phyloP scores from a whole-genome alignment of 768 basidiomycete species.

The Hortiboletus flavorubellus region DNA sequence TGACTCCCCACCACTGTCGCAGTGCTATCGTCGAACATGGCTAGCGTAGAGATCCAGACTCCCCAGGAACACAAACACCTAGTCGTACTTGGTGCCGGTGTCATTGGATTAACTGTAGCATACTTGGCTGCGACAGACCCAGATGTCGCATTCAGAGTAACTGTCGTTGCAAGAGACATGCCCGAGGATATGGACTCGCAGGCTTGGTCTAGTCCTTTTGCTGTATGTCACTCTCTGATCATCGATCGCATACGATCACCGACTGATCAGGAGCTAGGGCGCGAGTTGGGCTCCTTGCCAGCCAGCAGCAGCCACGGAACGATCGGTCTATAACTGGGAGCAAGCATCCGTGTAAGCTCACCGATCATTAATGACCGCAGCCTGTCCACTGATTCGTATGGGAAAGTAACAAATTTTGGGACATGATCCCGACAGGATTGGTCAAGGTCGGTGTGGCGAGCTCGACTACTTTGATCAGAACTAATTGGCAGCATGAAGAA shows the following conservation, averaged over 20 bases:
- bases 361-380: background rate
- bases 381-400: slow-evolving; percentile 4
- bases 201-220: slow-evolving; percentile 50
- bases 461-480: background rate
- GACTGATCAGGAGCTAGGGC: slow-evolving; percentile 29
- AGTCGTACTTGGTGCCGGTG: slow-evolving; percentile 38
- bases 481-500: slow-evolving; percentile 26
- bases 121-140: slow-evolving; percentile 29
- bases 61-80: slow-evolving; percentile 13
- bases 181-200: slow-evolving; percentile 38
- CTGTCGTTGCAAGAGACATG: slow-evolving; percentile 37
- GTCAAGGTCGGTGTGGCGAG: slow-evolving; percentile 31
- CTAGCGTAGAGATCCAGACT: background rate
- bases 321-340: slow-evolving; percentile 38
- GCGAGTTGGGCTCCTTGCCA: slow-evolving; percentile 45
- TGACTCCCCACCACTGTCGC: no score
- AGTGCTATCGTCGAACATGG: slow-evolving; percentile 11
- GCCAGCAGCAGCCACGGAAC: slow-evolving; percentile 34
- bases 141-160: slow-evolving; percentile 18
- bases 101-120: slow-evolving; percentile 38
- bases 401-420: slow-evolving; percentile 44
- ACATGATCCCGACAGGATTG: slow-evolving; percentile 43
- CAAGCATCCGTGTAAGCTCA: slow-evolving; percentile 38
- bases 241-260: background rate
- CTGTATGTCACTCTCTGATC: slow-evolving; percentile 30